These are phyloP conservation scores for Tetrahymena elliotti DNA, from an alignment of 73 alveolate genomes.

Conservation along the genomic window DNA sequence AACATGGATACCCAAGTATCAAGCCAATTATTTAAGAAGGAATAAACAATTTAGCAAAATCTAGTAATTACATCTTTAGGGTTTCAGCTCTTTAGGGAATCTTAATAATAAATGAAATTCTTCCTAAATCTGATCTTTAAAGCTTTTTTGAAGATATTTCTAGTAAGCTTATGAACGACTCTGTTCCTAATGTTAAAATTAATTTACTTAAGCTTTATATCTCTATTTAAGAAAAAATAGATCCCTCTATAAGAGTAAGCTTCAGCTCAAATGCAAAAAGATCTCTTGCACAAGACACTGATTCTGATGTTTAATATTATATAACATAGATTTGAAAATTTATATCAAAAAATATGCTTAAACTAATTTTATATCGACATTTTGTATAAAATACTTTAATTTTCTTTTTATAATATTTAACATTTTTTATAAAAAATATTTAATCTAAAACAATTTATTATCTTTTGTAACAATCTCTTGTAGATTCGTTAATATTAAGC, in stretches of 20 bases:
- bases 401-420: too few relatives aligned
- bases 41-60: background rate
- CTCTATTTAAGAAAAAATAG: constrained; percentile 8
- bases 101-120: background rate
- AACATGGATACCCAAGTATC: constrained; percentile 18
- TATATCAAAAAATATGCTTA: too few relatives aligned
- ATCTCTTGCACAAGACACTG: background rate
- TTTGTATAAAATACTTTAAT: too few relatives aligned
- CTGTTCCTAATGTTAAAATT: constrained; percentile 41
- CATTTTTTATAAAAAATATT: too few relatives aligned
- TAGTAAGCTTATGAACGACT: constrained; percentile 6
- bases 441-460: too few relatives aligned
- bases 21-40: constrained; percentile 1
- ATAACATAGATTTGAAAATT: background rate
- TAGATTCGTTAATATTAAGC: too few relatives aligned
- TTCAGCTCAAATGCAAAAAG: background rate
- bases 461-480: too few relatives aligned
- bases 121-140: constrained; percentile 18
- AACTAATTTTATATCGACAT: too few relatives aligned
- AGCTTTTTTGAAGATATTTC: constrained; percentile 6
- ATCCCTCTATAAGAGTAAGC: background rate
- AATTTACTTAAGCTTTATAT: constrained; percentile 9
- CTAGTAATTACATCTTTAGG: constrained; percentile 21
- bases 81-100: constrained; percentile 29
- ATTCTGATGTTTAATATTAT: background rate